These are phyloP conservation scores for Cupressus sempervirens DNA, from an alignment of 75 land plant genomes.

Conservation along the genomic window DNA sequence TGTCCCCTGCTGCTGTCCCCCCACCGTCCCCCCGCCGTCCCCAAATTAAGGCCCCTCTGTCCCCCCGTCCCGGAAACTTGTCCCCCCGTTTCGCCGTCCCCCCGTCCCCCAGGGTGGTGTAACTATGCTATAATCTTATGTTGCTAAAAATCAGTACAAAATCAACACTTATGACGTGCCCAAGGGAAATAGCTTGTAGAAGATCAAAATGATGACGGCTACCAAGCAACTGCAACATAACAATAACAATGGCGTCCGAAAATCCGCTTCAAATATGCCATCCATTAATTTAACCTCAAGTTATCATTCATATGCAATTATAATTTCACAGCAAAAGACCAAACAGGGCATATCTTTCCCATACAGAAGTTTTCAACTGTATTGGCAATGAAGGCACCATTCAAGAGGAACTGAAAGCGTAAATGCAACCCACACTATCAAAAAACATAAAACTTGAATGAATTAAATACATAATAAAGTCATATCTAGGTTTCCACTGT, in stretches of 20 bases:
- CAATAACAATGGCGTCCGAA: neutral
- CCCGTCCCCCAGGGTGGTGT: too few relatives aligned
- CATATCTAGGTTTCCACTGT: neutral
- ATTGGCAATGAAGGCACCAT: neutral
- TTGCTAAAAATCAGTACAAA: neutral
- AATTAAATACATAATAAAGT: neutral
- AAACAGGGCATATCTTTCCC: neutral
- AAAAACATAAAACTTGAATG: neutral
- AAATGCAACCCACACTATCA: neutral
- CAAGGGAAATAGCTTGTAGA: neutral
- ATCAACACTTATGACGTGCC: neutral
- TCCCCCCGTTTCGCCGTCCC: too few relatives aligned
- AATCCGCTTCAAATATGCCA: neutral
- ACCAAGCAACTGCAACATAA: neutral
- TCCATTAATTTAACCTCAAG: neutral
- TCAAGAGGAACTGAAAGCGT: neutral
- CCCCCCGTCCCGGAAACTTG: too few relatives aligned
- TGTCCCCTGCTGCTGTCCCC: too few relatives aligned
- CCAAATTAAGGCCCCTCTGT: too few relatives aligned
- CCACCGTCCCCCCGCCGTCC: too few relatives aligned
- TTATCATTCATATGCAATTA: neutral
- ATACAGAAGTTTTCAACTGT: neutral
- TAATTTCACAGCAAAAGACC: neutral
- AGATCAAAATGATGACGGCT: neutral
- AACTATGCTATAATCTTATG: too few relatives aligned